Evolutionary conservation across 2,329 filamentous ascomycete genomes (phyloP).

Genomic region (Calonectria ilicicola): DNA sequence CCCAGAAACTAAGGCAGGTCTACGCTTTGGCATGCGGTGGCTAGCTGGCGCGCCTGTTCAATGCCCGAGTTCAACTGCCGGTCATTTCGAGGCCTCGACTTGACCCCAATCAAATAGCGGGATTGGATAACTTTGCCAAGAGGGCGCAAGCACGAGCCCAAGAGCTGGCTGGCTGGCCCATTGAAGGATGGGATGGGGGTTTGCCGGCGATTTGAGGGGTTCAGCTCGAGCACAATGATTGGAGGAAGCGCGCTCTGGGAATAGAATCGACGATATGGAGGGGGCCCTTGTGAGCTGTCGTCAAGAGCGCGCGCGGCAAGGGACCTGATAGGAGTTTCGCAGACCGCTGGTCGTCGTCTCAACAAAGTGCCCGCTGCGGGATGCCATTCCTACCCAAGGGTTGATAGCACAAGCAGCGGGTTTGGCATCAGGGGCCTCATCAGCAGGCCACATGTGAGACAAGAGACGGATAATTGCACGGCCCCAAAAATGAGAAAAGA

Average conservation of each 20-base stretch:
- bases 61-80: constrained; percentile 10
- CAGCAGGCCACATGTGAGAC: constrained; percentile 19
- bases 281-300: constrained; percentile 4
- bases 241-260: not conserved
- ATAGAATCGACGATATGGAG: not conserved
- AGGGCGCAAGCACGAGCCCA: constrained; percentile 18
- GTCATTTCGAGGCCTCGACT: constrained; percentile 8
- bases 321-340: not conserved
- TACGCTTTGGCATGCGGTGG: not conserved
- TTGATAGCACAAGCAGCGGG: constrained; percentile 1
- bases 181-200: not conserved
- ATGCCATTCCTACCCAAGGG: constrained; percentile 1
- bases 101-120: not conserved
- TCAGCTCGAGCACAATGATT: constrained; percentile 5
- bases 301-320: not conserved
- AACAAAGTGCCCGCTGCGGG: constrained; percentile 3
- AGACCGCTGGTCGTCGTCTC: not conserved
- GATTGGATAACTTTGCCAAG: constrained; percentile 1
- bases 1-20: not conserved
- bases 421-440: constrained; percentile 2
- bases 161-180: not conserved
- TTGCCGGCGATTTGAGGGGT: constrained; percentile 11
- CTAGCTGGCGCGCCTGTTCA: not conserved
- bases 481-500: not conserved
- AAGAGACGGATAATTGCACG: not conserved